phyloP scores from a whole-genome alignment of 106 monocot genomes.

The Iris macrosiphon region DNA sequence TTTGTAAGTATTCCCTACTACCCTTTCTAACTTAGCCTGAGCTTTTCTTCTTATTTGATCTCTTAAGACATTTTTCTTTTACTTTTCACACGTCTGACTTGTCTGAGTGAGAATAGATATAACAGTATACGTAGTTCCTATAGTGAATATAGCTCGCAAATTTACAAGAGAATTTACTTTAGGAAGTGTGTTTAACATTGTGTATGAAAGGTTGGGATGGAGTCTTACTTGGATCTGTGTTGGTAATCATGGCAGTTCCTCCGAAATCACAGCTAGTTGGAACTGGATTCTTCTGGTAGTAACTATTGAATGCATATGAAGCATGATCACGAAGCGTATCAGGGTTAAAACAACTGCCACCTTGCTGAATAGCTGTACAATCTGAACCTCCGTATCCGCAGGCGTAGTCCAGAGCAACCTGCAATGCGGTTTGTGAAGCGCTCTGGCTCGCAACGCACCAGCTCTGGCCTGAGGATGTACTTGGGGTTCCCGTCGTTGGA shows the following conservation, averaged over 20 bases:
- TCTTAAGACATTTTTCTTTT: no score
- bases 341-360: slow-evolving; percentile 72
- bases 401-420: slow-evolving; percentile 90
- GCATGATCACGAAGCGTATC: slow-evolving; percentile 73
- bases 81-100: no score
- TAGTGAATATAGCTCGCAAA: no score
- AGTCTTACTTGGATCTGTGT: slow-evolving; percentile 74
- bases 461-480: slow-evolving; percentile 39
- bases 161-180: no score
- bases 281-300: slow-evolving; percentile 83
- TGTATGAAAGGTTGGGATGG: no score
- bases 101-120: no score
- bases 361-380: slow-evolving; percentile 65
- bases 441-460: slow-evolving; percentile 81
- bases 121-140: no score
- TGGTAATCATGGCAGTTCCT: slow-evolving; percentile 65
- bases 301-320: slow-evolving; percentile 87
- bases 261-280: slow-evolving; percentile 92
- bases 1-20: no score
- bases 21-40: no score
- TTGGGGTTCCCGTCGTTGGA: slow-evolving; percentile 3
- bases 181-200: no score
- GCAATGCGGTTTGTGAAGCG: slow-evolving; percentile 62
- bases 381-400: slow-evolving; percentile 92
- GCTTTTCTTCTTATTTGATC: no score